phyloP scores from a whole-genome alignment of 805 yeast species.

The Tetrapisispora pingtungensis region DNA sequence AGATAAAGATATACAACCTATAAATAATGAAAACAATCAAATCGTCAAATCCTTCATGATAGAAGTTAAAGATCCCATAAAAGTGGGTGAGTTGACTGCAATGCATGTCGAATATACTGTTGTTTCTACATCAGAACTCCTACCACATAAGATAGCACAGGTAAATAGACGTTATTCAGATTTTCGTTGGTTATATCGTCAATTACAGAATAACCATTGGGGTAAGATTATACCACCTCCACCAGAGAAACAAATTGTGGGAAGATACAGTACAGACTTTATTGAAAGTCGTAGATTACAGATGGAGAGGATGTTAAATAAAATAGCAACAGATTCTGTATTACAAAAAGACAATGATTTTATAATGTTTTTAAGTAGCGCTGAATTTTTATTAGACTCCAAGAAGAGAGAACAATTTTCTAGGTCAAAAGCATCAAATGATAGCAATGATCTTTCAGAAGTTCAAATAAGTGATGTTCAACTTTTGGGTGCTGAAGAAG shows the following conservation, averaged over 20 bases:
- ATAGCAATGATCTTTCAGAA: conserved; percentile 31
- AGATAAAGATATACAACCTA: no score
- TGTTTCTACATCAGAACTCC: conserved; percentile 40
- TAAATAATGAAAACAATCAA: background rate
- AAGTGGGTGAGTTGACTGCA: conserved; percentile 81
- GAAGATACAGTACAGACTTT: conserved; percentile 83
- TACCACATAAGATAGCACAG: conserved; percentile 33
- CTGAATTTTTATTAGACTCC: conserved; percentile 54
- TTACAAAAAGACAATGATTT: conserved; percentile 67
- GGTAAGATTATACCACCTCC: conserved; percentile 91
- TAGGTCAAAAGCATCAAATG: conserved; percentile 41
- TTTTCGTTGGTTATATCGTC: conserved; percentile 87
- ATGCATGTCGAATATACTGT: conserved; percentile 86
- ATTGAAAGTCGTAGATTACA: conserved; percentile 73
- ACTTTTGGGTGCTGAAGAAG: conserved; percentile 25
- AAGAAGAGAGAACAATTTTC: conserved; percentile 58
- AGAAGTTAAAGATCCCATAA: conserved; percentile 79
- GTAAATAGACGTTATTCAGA: conserved; percentile 83
- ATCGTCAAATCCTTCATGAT: conserved; percentile 37
- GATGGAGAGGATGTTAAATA: conserved; percentile 69
- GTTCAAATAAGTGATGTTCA: conserved; percentile 24
- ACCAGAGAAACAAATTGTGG: conserved; percentile 86
- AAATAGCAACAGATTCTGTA: conserved; percentile 44
- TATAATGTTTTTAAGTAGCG: conserved; percentile 62
- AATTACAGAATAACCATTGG: conserved; percentile 72